A percentile compares a stretch with the other conserved stretches of the same genome.
Evolutionary conservation across 495 filamentous ascomycete species (phyloP).

Genomic region (Penicillium verhagenii): DNA sequence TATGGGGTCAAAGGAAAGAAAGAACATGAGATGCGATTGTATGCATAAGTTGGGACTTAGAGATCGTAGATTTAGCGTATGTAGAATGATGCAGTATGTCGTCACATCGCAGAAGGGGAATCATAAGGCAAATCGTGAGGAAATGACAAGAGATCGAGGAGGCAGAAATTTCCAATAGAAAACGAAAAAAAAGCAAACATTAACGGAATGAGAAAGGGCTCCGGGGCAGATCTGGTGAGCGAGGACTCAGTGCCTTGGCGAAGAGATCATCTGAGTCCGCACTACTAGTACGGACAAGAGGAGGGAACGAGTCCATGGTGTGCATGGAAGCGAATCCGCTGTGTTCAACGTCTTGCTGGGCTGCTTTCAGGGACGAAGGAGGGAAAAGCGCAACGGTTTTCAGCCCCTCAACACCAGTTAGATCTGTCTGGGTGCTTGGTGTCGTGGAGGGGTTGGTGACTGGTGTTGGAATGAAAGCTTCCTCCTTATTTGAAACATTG

Average conservation of each 20-base stretch:
- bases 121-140: slow-evolving; percentile 25
- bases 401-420: slow-evolving; percentile 11
- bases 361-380: slow-evolving; percentile 39
- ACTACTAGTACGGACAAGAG: slow-evolving; percentile 23
- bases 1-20: slow-evolving; percentile 1
- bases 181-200: not conserved
- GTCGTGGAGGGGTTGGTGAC: slow-evolving; percentile 27
- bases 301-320: slow-evolving; percentile 31
- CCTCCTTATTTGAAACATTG: slow-evolving; percentile 23
- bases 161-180: not conserved
- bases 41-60: not conserved
- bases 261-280: slow-evolving; percentile 69
- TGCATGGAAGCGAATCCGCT: slow-evolving; percentile 38
- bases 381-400: slow-evolving; percentile 40
- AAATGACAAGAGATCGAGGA: slow-evolving; percentile 1
- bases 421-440: slow-evolving; percentile 11
- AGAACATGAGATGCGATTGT: slow-evolving; percentile 8
- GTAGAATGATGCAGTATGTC: slow-evolving; percentile 11
- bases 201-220: slow-evolving; percentile 65
- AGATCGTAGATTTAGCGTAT: slow-evolving; percentile 4
- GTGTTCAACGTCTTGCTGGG: slow-evolving; percentile 35
- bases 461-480: slow-evolving; percentile 27
- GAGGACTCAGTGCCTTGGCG: slow-evolving; percentile 74
- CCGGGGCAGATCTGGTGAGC: slow-evolving; percentile 72
- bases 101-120: slow-evolving; percentile 32